A percentile compares a stretch with the other conserved stretches of the same genome.
Evolutionary conservation across 2,329 filamentous ascomycete species (phyloP).

Genomic region (Cladophialophora bantiana): DNA sequence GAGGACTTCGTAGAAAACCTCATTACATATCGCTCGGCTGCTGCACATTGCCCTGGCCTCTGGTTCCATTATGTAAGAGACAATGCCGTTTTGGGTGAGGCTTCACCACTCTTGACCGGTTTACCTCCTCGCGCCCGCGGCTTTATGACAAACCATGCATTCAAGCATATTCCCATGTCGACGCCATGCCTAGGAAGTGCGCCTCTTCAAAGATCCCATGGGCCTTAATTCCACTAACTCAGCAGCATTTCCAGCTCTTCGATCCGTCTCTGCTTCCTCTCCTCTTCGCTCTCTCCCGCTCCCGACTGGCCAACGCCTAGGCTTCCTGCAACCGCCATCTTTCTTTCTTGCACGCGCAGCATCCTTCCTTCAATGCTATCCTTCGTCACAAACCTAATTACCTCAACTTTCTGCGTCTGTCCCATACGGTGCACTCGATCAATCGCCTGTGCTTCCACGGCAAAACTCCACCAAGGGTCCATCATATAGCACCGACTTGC

Average conservation of each 20-base stretch:
- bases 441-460: slow-evolving; percentile 94
- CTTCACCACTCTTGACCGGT: neutral
- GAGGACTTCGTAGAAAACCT: neutral
- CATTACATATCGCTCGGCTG: slow-evolving; percentile 5
- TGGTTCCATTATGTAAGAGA: neutral
- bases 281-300: slow-evolving; percentile 85
- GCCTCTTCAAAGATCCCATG: neutral
- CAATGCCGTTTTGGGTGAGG: neutral
- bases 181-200: neutral
- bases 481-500: slow-evolving; percentile 96
- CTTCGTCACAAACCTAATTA: slow-evolving; percentile 87
- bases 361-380: slow-evolving; percentile 95
- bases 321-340: slow-evolving; percentile 86
- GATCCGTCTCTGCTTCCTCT: slow-evolving; percentile 86
- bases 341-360: slow-evolving; percentile 89
- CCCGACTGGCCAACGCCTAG: slow-evolving; percentile 91
- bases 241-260: slow-evolving; percentile 94
- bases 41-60: neutral
- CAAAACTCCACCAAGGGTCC: slow-evolving; percentile 99
- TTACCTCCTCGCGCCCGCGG: neutral
- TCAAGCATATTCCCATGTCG: neutral
- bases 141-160: slow-evolving; percentile 12
- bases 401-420: slow-evolving; percentile 82
- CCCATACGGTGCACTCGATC: slow-evolving; percentile 98
- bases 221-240: slow-evolving; percentile 53